These are phyloP conservation scores for Lodderomyces elongisporus DNA, from an alignment of 1,139 yeast genomes.

Conservation along the genomic window DNA sequence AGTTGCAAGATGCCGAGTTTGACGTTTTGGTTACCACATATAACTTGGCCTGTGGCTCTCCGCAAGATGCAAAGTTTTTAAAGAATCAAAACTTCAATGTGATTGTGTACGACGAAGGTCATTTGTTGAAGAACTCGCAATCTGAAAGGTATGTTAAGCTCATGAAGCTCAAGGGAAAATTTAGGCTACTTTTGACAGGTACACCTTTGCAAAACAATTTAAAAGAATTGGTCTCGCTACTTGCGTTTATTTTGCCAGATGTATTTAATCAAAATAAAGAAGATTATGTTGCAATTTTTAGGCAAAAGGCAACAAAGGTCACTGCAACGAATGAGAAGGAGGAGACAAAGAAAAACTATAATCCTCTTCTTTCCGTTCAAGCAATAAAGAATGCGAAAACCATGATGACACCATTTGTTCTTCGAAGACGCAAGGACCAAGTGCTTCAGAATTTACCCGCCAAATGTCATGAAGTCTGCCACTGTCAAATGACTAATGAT, in stretches of 20 bases:
- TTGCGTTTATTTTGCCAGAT: slow-evolving; percentile 85
- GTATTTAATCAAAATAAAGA: slow-evolving; percentile 78
- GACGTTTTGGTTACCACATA: slow-evolving; percentile 95
- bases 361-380: slow-evolving; percentile 82
- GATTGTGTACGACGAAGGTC: slow-evolving; percentile 96
- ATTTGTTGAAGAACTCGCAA: slow-evolving; percentile 84
- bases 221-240: slow-evolving; percentile 79
- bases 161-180: slow-evolving; percentile 76
- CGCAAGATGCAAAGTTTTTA: slow-evolving; percentile 75
- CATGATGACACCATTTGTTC: slow-evolving; percentile 97
- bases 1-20: slow-evolving; percentile 56
- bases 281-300: slow-evolving; percentile 75
- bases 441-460: slow-evolving; percentile 84
- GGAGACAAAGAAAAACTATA: slow-evolving; percentile 34
- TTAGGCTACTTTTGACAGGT: slow-evolving; percentile 85
- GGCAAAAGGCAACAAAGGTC: slow-evolving; percentile 56
- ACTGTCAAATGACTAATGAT: slow-evolving; percentile 54
- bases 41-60: slow-evolving; percentile 82
- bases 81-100: slow-evolving; percentile 73
- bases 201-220: slow-evolving; percentile 94
- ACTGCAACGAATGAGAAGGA: slow-evolving; percentile 34
- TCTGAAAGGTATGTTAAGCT: slow-evolving; percentile 83
- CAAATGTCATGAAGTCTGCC: slow-evolving; percentile 59
- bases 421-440: slow-evolving; percentile 87
- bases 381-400: slow-evolving; percentile 91